These are phyloP conservation scores for Trypanosoma lewisi DNA, from an alignment of 208 protist species.

Conservation along the genomic window DNA sequence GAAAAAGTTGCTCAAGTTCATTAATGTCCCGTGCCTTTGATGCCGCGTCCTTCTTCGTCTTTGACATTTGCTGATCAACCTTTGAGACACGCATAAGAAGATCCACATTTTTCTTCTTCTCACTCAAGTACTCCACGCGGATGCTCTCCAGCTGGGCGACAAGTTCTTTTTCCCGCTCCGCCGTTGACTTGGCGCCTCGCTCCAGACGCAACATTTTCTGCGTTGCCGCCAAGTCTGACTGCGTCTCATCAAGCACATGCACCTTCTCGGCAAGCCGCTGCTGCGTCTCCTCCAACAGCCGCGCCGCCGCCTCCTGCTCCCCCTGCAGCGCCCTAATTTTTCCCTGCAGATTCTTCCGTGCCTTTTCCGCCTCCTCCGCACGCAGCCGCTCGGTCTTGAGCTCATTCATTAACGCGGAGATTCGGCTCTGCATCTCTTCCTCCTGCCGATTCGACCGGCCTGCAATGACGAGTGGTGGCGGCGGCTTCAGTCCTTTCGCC, in stretches of 20 bases:
- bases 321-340: slow-evolving; percentile 30
- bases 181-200: slow-evolving; percentile 3
- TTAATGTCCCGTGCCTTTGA: slow-evolving; percentile 36
- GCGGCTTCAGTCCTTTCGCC: not conserved
- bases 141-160: slow-evolving; percentile 41
- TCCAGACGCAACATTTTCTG: slow-evolving; percentile 33
- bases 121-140: slow-evolving; percentile 56
- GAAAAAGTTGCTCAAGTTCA: slow-evolving; percentile 67
- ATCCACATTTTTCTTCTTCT: slow-evolving; percentile 76
- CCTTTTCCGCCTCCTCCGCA: slow-evolving; percentile 13
- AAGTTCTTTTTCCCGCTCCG: slow-evolving; percentile 7
- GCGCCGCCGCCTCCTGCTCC: slow-evolving; percentile 19
- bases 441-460: not conserved
- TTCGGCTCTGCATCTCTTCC: slow-evolving; percentile 7
- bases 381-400: slow-evolving; percentile 1
- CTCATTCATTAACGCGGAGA: slow-evolving; percentile 3
- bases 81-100: slow-evolving; percentile 59
- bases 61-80: slow-evolving; percentile 46
- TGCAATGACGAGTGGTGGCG: slow-evolving; percentile 10
- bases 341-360: slow-evolving; percentile 7
- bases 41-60: slow-evolving; percentile 30
- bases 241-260: slow-evolving; percentile 8
- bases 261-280: slow-evolving; percentile 40
- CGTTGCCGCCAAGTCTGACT: slow-evolving; percentile 28
- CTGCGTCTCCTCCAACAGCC: slow-evolving; percentile 48